A percentile compares a stretch with the other conserved stretches of the same genome.
Conservation (phyloP, 768 basidiomycete species). For the Kwoniella bestiolae region DNA sequence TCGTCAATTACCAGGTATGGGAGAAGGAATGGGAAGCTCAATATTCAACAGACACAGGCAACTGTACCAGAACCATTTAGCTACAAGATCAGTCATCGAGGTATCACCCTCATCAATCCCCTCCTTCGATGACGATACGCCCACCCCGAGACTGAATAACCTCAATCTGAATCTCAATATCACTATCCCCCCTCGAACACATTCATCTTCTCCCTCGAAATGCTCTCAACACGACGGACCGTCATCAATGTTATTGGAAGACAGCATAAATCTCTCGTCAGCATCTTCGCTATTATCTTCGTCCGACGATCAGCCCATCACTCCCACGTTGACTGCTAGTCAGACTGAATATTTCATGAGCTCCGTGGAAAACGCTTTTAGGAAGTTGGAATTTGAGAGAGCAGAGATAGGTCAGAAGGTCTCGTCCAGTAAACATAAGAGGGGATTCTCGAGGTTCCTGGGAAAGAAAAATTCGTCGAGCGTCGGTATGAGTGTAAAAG, state of each 20-base stretch:
- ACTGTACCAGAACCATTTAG: constrained; percentile 25
- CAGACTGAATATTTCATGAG: constrained; percentile 22
- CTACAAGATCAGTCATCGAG: constrained; percentile 22
- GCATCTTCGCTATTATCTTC: constrained; percentile 3
- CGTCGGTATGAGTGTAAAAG: not conserved
- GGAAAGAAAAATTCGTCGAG: not conserved
- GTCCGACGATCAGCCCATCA: constrained; percentile 4
- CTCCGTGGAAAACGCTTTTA: constrained; percentile 25
- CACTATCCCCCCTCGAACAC: constrained; percentile 6
- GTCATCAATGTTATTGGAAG: no score
- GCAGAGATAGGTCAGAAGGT: constrained; percentile 15
- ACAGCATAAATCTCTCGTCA: not conserved
- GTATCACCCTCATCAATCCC: constrained; percentile 9
- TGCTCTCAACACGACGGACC: no score
- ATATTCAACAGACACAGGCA: constrained; percentile 20
- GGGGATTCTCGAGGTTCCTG: constrained; percentile 21
- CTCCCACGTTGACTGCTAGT: constrained; percentile 18
- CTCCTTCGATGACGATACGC: not conserved
- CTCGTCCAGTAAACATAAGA: constrained; percentile 23
- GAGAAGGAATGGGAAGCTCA: constrained; percentile 8
- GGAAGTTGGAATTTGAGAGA: constrained; percentile 20
- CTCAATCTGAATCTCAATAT: not conserved
- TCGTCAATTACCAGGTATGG: constrained; percentile 16
- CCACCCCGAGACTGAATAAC: not conserved
- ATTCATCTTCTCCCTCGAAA: constrained; percentile 10